These are phyloP conservation scores for Ophiostoma quercus DNA, from an alignment of 2,329 filamentous ascomycete species.

Conservation along the genomic window DNA sequence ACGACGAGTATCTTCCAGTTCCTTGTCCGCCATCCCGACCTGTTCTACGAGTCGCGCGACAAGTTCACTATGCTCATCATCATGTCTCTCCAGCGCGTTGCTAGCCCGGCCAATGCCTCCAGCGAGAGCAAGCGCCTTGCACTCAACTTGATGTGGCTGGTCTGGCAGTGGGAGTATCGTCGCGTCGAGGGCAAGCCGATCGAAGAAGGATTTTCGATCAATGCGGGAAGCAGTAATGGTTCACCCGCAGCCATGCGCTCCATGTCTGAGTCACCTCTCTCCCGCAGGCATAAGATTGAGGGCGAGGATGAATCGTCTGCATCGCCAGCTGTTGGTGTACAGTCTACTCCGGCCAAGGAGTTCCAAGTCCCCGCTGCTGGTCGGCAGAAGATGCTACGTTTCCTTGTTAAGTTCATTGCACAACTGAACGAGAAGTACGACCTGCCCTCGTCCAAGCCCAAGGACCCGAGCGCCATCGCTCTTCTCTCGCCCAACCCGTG, in stretches of 20 bases:
- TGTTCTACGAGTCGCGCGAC: conserved; percentile 93
- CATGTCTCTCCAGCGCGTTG: conserved; percentile 81
- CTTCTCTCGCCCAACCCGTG: conserved; percentile 50
- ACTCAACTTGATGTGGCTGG: conserved; percentile 81
- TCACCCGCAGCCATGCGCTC: conserved; percentile 35
- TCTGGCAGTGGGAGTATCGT: conserved; percentile 88
- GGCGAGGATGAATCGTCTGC: conserved; percentile 33
- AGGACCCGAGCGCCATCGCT: conserved; percentile 45
- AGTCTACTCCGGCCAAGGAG: conserved; percentile 48
- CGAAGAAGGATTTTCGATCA: conserved; percentile 18
- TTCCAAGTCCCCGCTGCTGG: conserved; percentile 63
- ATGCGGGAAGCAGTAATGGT: background rate
- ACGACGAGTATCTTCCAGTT: conserved; percentile 98
- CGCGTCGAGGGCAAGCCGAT: conserved; percentile 59
- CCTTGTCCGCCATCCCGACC: conserved; percentile 80
- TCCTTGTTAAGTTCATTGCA: conserved; percentile 91
- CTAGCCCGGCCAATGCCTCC: conserved; percentile 73
- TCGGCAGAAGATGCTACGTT: conserved; percentile 81
- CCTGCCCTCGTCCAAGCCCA: conserved; percentile 63
- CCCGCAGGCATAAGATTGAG: conserved; percentile 72
- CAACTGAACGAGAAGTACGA: conserved; percentile 81
- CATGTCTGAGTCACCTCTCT: conserved; percentile 64
- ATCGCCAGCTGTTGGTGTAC: conserved; percentile 33
- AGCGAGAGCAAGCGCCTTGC: conserved; percentile 89
- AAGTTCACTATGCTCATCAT: conserved; percentile 88